Base-by-base conservation (phyloP, 169 alveolate genomes). In the Cryptosporidium xiaoi region DNA sequence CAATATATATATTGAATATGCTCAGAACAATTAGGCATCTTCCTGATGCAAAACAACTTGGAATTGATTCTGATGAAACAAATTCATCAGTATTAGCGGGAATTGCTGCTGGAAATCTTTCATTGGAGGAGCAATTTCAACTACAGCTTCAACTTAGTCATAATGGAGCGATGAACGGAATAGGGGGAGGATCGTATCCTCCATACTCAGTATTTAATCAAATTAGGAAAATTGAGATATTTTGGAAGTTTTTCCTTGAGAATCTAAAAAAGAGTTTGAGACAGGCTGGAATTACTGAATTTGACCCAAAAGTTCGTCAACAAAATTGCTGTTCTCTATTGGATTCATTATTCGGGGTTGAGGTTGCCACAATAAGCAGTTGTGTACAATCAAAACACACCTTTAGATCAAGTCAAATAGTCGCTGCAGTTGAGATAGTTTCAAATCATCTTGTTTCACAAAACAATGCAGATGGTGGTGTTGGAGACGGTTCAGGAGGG, bases 11-110 rank as follows among this genome's bases (percentile, higher is more conserved):
- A 6, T 24, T 77, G 27, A 77, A 60, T 53, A 77, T 77, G 33
- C 65, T 77, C 16, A 33, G 87, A 50, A 62, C 87, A 10, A 20
- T 77, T 8, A 60, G 87, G n/a, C 87, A 77, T 27, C 58, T 77
- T 24, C 87, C 87, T 13, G 87, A 77, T 12, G 64, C 48, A 2
- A 62, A 62, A 29, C 87, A 60, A 6, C 64, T 77, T 8, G 87
- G 87, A 40, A 62, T 77, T 8, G 87, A 77, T 31, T 62, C 64
- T 2, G 87, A 77, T 12, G 87, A 77, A 7, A n/a, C 51, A 7
- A 18, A 31, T 20, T n/a, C 60, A 15, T 27, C 62, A 12, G n/a
- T 15, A 27, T 18, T 51, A 7, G 50, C 20, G n/a, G 40, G 77
- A 31, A 18, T 15, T 13, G 24, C 60, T 12, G 40, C 20, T 27